Percentiles rank a stretch among this genome's conserved stretches.
Conservation (phyloP, 2,329 filamentous ascomycete species). For the Penicillium sp. region DNA sequence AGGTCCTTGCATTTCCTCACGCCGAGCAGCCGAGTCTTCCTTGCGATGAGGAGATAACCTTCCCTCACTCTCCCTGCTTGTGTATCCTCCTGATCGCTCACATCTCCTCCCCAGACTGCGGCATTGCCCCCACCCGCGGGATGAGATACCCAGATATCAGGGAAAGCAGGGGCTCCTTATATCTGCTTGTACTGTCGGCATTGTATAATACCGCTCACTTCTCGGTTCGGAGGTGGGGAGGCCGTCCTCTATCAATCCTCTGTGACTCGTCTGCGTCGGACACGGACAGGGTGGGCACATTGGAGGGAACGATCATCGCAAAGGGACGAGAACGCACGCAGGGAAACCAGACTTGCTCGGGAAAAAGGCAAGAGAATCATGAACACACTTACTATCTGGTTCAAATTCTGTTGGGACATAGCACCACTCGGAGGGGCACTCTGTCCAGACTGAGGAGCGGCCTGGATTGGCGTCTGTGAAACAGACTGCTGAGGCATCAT, state of each 20-base stretch:
- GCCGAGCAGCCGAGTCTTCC: too few relatives aligned
- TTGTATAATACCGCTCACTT: not conserved
- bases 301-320: not conserved
- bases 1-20: too few relatives aligned
- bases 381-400: constrained; percentile 76
- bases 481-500: constrained; percentile 49
- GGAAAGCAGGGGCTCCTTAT: not conserved
- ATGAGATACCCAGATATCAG: too few relatives aligned
- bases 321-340: not conserved
- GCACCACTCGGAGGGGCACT: constrained; percentile 35
- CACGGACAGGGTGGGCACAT: not conserved
- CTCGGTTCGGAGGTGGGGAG: too few relatives aligned
- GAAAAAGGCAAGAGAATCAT: not conserved
- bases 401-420: constrained; percentile 83
- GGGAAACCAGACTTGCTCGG: not conserved
- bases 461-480: constrained; percentile 47
- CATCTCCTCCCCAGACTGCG: too few relatives aligned
- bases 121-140: too few relatives aligned
- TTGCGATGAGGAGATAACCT: too few relatives aligned
- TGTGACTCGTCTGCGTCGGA: not conserved
- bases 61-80: too few relatives aligned
- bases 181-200: not conserved
- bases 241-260: not conserved
- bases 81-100: too few relatives aligned
- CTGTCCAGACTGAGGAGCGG: constrained; percentile 41